Evolutionary conservation across 1,139 yeast species (phyloP), one percentile per base, ranked within the genome.

Genomic region (Suhomyces coccinellae): DNA sequence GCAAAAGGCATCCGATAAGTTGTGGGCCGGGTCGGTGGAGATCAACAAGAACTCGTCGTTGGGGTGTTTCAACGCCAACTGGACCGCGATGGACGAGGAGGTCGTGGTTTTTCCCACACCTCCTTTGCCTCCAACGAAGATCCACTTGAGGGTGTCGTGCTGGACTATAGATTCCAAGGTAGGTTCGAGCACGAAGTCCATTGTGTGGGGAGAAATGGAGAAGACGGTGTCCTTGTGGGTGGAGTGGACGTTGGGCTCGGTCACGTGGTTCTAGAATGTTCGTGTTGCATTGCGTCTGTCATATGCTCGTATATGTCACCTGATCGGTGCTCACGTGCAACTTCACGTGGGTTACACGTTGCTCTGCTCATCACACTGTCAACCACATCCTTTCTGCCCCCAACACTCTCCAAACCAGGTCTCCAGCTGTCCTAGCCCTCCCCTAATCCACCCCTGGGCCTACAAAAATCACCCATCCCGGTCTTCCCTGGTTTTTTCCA

Each of bases 21-120:
- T 93, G 67, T 93, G 99, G 4, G 99, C 99, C 22, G 99, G 99
- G 68, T 93, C 99, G 0, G 99, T 93, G 26, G 98, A 91, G 57
- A 93, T 93, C 59, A 93, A 74, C 50, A 93, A 74, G 54, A 90
- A 95, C 58, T 87, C 84, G 54, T 88, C 91, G 27, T 80, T 64
- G 43, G 95, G 93, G 62, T 88, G 85, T 46, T 87, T 83, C 48
- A 89, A 71, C 3, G 95, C 93, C 61, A 86, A 73, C 68, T 93
- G 98, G 49, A 91, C 87, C 24, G 99, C 96, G 55, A 93, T 79
- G 17, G 98, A 90, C 41, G 97, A 91, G 1, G 98, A 91, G 3
- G 97, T 88, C 36, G 99, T 93, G 54, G 99, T 93, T 66, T 93
- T 93, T 56, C 99, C 99, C 33, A 93, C 99, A 68, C 99, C 99